Evolutionary conservation across 352 stramenopile genomes (phyloP).

Genomic region (Globisporangium iwayamae): DNA sequence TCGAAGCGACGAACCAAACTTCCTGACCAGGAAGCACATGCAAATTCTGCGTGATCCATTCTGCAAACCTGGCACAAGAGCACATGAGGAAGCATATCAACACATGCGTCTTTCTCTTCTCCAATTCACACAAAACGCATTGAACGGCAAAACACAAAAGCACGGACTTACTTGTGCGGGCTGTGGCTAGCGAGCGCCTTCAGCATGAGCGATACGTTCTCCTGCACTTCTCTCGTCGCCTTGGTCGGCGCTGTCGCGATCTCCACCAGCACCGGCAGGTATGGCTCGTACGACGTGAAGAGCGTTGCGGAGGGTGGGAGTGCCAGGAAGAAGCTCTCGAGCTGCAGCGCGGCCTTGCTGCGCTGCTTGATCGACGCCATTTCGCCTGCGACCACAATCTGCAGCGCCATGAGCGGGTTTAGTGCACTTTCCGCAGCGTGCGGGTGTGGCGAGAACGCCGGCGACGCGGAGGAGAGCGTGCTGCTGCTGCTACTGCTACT

Average conservation of each 20-base stretch:
- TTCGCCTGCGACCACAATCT: slow-evolving; percentile 42
- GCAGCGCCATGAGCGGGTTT: slow-evolving; percentile 41
- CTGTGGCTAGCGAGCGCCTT: slow-evolving; percentile 38
- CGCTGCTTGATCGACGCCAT: slow-evolving; percentile 35
- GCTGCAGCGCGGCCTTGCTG: slow-evolving; percentile 37
- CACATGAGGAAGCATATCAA: neutral
- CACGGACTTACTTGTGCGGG: slow-evolving; percentile 22
- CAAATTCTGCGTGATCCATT: slow-evolving; percentile 46
- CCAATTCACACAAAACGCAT: too few relatives aligned
- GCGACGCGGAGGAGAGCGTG: slow-evolving; percentile 16
- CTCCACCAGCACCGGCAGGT: slow-evolving; percentile 35
- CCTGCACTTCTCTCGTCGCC: slow-evolving; percentile 31
- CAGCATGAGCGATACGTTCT: slow-evolving; percentile 34
- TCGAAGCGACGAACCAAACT: slow-evolving; percentile 53
- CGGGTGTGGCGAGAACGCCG: slow-evolving; percentile 12
- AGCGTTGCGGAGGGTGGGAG: slow-evolving; percentile 26
- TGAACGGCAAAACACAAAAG: too few relatives aligned
- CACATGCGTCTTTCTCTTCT: neutral
- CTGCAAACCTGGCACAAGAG: slow-evolving; percentile 22
- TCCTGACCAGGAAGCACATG: slow-evolving; percentile 35
- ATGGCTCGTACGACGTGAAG: slow-evolving; percentile 47
- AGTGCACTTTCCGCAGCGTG: slow-evolving; percentile 15
- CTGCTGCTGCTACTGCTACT: neutral
- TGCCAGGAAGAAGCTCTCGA: slow-evolving; percentile 31
- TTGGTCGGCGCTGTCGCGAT: slow-evolving; percentile 30